Evolutionary conservation across 2,329 filamentous ascomycete species (phyloP).

Genomic region (Colletotrichum sp.): DNA sequence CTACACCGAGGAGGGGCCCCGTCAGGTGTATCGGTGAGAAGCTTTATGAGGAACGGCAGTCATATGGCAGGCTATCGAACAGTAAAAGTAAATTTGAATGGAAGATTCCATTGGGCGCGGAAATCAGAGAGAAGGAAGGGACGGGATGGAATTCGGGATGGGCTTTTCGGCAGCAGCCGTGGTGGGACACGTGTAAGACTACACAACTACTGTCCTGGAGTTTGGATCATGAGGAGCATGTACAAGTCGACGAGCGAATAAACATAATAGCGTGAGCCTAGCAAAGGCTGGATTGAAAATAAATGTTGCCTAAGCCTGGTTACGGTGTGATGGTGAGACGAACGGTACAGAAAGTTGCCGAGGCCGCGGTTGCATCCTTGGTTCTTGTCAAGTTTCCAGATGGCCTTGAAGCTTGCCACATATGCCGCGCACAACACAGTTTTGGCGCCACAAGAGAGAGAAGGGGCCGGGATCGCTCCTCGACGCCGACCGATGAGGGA

Average conservation of each 20-base stretch:
- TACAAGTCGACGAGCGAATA: neutral
- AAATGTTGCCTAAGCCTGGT: neutral
- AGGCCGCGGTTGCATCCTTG: neutral
- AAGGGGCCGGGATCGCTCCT: neutral
- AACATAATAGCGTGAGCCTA: neutral
- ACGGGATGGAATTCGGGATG: neutral
- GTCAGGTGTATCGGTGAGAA: slow-evolving; percentile 39
- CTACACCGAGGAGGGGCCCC: slow-evolving; percentile 46
- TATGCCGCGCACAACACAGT: neutral
- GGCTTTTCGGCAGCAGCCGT: neutral
- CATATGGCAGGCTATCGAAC: neutral
- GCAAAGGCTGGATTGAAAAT: neutral
- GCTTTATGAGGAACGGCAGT: neutral
- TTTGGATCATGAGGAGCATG: neutral
- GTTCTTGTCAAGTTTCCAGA: neutral
- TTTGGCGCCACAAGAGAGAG: neutral
- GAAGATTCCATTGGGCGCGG: neutral
- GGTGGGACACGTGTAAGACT: neutral
- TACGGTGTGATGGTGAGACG: neutral
- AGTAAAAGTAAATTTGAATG: neutral
- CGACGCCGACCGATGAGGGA: neutral
- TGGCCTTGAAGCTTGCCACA: neutral
- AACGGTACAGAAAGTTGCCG: neutral
- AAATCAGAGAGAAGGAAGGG: neutral
- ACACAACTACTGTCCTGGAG: neutral